These are phyloP conservation scores for Daldinia sp. DNA, from an alignment of 2,329 filamentous ascomycete species.

Conservation along the genomic window DNA sequence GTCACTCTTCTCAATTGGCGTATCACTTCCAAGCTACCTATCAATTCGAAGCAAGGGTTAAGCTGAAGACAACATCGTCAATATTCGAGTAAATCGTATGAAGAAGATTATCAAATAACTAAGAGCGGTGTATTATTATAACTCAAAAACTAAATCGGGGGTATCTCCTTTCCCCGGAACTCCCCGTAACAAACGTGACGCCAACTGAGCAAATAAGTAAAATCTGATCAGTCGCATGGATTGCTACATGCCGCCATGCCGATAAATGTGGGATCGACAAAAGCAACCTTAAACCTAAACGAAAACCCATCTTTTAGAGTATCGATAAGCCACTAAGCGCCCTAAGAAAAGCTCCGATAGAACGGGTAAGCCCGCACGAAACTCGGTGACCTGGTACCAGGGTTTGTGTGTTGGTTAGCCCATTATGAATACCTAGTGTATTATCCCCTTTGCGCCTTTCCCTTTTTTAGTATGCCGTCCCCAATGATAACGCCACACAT, in stretches of 20 bases:
- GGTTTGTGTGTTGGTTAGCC: neutral
- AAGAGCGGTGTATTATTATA: conserved; percentile 3
- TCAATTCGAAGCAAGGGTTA: neutral
- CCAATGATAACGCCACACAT: conserved; percentile 8
- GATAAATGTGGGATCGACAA: conserved; percentile 5
- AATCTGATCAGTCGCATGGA: neutral
- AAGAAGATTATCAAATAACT: conserved; percentile 1
- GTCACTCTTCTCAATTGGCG: conserved; percentile 10
- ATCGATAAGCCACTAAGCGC: conserved; percentile 28
- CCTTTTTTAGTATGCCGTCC: conserved; percentile 5
- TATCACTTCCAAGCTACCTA: neutral
- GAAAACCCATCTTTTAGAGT: conserved; percentile 2
- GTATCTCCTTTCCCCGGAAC: neutral
- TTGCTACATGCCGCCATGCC: neutral
- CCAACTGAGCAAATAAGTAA: conserved; percentile 5
- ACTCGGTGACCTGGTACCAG: conserved; percentile 23
- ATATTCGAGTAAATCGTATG: neutral
- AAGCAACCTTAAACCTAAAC: neutral
- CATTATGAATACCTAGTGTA: neutral
- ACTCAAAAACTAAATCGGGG: neutral
- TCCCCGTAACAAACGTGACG: conserved; percentile 9
- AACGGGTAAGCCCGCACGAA: conserved; percentile 28
- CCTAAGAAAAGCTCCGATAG: conserved; percentile 14
- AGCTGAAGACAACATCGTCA: neutral
- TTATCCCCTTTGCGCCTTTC: neutral